Evolutionary conservation across 2,329 filamentous ascomycete genomes (phyloP).

Genomic region (Colletotrichum agaves): DNA sequence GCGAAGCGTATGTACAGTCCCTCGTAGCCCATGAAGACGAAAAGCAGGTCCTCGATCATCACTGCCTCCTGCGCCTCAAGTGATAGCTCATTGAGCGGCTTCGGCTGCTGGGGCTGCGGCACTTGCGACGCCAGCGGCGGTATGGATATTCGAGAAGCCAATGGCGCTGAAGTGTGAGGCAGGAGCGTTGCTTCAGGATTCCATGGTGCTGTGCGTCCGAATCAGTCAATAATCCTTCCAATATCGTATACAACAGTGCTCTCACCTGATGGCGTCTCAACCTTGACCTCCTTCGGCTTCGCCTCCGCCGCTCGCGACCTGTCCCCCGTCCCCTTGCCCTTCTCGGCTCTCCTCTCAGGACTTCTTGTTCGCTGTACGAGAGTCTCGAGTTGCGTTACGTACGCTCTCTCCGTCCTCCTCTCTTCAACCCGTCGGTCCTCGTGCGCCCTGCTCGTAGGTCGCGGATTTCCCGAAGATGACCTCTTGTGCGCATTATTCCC

Average conservation of each 20-base stretch:
- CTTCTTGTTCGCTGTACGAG: slow-evolving; percentile 69
- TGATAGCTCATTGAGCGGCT: slow-evolving; percentile 74
- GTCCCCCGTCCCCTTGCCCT: slow-evolving; percentile 47
- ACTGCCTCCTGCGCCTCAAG: slow-evolving; percentile 86
- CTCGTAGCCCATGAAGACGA: slow-evolving; percentile 98
- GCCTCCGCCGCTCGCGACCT: slow-evolving; percentile 57
- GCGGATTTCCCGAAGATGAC: slow-evolving; percentile 66
- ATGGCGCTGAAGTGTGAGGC: slow-evolving; percentile 73
- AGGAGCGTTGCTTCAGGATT: slow-evolving; percentile 81
- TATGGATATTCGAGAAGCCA: slow-evolving; percentile 72
- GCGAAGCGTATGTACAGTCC: slow-evolving; percentile 95
- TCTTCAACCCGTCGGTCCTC: slow-evolving; percentile 60
- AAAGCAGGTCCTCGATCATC: slow-evolving; percentile 90
- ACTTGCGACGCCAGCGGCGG: slow-evolving; percentile 80
- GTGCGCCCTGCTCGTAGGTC: slow-evolving; percentile 58
- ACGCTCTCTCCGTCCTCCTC: slow-evolving; percentile 66
- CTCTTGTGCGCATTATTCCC: slow-evolving; percentile 63
- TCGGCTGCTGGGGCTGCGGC: slow-evolving; percentile 75
- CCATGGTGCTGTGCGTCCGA: slow-evolving; percentile 67
- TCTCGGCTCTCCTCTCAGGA: slow-evolving; percentile 60
- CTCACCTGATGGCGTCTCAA: slow-evolving; percentile 61
- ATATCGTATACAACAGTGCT: slow-evolving; percentile 35
- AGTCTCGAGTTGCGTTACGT: slow-evolving; percentile 71
- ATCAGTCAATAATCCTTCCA: slow-evolving; percentile 9
- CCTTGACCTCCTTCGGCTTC: slow-evolving; percentile 55